Evolutionary conservation across 2,329 filamentous ascomycete species (phyloP).

Genomic region (Didymosphaeria variabile): DNA sequence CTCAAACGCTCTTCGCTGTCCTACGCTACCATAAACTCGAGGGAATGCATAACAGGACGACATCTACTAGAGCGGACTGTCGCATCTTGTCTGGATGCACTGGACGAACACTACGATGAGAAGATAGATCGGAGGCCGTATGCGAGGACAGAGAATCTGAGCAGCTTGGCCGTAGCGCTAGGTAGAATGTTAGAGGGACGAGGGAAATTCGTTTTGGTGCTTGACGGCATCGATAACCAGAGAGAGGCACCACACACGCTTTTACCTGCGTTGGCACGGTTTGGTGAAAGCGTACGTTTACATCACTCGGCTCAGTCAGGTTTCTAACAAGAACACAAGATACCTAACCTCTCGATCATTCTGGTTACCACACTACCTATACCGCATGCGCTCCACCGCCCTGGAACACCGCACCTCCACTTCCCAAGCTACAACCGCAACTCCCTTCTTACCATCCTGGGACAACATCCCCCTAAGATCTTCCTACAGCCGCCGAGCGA

Average conservation of each 20-base stretch:
- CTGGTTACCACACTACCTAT: constrained; percentile 79
- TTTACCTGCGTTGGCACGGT: constrained; percentile 78
- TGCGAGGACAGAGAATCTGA: constrained; percentile 80
- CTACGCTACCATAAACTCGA: constrained; percentile 72
- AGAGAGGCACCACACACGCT: constrained; percentile 81
- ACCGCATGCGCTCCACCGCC: constrained; percentile 72
- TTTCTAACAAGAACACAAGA: constrained; percentile 58
- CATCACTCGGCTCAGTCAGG: neutral
- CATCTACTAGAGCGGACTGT: constrained; percentile 80
- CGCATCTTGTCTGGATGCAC: constrained; percentile 57
- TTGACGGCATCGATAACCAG: constrained; percentile 88
- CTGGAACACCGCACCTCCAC: constrained; percentile 77
- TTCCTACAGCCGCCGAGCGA: constrained; percentile 49
- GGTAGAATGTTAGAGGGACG: constrained; percentile 66
- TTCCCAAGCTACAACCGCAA: constrained; percentile 86
- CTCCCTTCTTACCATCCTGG: constrained; percentile 80
- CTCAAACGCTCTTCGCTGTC: constrained; percentile 62
- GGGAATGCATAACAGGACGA: constrained; percentile 79
- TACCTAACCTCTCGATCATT: constrained; percentile 78
- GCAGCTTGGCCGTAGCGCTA: constrained; percentile 77
- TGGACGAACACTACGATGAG: constrained; percentile 53
- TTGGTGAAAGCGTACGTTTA: constrained; percentile 78
- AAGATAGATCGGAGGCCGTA: constrained; percentile 55
- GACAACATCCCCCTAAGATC: constrained; percentile 58
- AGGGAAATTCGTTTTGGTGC: constrained; percentile 78